Conservation (phyloP, 1,284 basidiomycete species). For the Neolentinus lepideus region DNA sequence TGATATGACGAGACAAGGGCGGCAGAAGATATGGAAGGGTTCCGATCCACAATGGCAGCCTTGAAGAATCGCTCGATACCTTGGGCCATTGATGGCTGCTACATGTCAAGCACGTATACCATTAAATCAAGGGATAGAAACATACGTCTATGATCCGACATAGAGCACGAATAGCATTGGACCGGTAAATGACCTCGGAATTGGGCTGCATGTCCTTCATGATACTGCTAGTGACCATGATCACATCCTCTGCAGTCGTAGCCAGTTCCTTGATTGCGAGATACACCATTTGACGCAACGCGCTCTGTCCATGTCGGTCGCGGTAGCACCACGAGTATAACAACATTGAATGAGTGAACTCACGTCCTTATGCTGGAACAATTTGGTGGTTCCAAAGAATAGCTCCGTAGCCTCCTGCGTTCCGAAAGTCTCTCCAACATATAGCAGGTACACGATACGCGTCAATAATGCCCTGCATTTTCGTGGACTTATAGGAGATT, state of each 20-base stretch:
- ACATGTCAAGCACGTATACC: constrained; percentile 2
- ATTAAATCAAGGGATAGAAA: constrained; percentile 12
- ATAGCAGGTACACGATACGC: constrained; percentile 93
- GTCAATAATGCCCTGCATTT: constrained; percentile 97
- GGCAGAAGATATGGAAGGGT: constrained; percentile 92
- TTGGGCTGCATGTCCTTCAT: constrained; percentile 99
- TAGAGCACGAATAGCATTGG: constrained; percentile 95
- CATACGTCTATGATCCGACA: constrained; percentile 96
- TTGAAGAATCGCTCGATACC: constrained; percentile 99
- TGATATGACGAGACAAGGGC: constrained; percentile 97
- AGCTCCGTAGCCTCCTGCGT: constrained; percentile 96
- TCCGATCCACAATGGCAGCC: constrained; percentile 97
- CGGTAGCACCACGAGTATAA: constrained; percentile 2
- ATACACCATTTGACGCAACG: constrained; percentile 96
- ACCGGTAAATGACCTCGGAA: constrained; percentile 96
- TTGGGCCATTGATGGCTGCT: constrained; percentile 92
- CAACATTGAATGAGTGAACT: constrained; percentile 27
- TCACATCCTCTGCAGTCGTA: constrained; percentile 95
- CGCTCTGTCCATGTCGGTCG: constrained; percentile 54
- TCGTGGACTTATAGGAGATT: constrained; percentile 94
- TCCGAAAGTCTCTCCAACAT: constrained; percentile 92
- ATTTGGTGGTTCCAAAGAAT: constrained; percentile 98
- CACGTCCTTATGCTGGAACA: constrained; percentile 99
- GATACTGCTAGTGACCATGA: constrained; percentile 99
- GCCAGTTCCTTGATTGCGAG: constrained; percentile 98